A percentile compares a stretch with the other conserved stretches of the same genome.
These are phyloP conservation scores for Coleophoma eucalyptorum DNA, from an alignment of 2,329 filamentous ascomycete species.

Conservation along the genomic window DNA sequence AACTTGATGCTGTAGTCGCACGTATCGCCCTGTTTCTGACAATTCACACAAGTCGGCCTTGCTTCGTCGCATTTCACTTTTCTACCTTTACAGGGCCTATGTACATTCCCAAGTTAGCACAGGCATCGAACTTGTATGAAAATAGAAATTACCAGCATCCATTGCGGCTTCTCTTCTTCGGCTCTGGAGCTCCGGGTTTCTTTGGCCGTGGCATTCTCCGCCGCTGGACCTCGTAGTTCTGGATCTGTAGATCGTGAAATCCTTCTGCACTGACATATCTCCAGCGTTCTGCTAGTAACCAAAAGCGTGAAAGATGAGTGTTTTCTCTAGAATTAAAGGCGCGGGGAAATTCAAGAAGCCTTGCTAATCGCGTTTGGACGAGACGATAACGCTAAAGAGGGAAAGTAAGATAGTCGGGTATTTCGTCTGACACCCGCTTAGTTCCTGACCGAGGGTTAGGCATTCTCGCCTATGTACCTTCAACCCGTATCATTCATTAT, in stretches of 20 bases:
- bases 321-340: not conserved
- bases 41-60: conserved; percentile 69
- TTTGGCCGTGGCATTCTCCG: conserved; percentile 59
- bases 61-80: conserved; percentile 82
- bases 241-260: not conserved
- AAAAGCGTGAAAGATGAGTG: not conserved
- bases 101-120: not conserved
- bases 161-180: conserved; percentile 63
- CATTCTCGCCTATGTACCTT: too few species aligned
- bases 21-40: conserved; percentile 64
- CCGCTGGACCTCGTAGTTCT: not conserved
- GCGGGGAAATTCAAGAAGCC: not conserved
- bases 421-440: too few species aligned
- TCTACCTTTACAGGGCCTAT: conserved; percentile 73
- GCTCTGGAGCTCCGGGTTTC: conserved; percentile 58
- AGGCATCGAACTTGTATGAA: not conserved
- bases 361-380: not conserved
- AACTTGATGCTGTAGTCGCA: conserved; percentile 81
- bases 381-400: too few species aligned
- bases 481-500: too few species aligned
- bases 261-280: not conserved
- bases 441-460: too few species aligned
- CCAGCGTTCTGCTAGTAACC: not conserved
- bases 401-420: too few species aligned
- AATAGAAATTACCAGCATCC: conserved; percentile 56